Evolutionary conservation across 768 basidiomycete species (phyloP).

Genomic region (Suillus hirtellus): DNA sequence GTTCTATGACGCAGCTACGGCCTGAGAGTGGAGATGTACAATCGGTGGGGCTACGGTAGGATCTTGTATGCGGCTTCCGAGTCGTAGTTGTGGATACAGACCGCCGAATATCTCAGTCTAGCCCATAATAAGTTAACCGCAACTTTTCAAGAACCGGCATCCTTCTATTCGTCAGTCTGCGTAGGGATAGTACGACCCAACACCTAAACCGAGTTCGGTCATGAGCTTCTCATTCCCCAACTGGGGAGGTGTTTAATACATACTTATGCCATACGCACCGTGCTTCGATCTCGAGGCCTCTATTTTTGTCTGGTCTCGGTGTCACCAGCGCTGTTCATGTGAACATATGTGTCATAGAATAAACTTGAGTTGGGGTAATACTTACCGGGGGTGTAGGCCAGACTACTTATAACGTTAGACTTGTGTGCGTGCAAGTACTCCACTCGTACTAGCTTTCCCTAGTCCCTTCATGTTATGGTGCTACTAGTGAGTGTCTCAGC

Average conservation of each 20-base stretch:
- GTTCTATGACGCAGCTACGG: neutral
- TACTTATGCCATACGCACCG: neutral
- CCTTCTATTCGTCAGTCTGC: neutral
- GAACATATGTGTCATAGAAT: neutral
- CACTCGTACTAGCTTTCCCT: neutral
- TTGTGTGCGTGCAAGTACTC: neutral
- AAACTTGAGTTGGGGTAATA: neutral
- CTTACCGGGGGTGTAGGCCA: neutral
- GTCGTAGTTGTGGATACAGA: neutral
- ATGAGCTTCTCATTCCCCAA: neutral
- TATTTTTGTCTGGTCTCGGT: neutral
- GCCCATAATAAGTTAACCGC: neutral
- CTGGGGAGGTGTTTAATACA: neutral
- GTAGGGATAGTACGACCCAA: neutral
- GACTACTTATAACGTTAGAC: neutral
- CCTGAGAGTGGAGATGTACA: neutral
- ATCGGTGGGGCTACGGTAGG: no score
- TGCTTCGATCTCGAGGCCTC: slow-evolving; percentile 1
- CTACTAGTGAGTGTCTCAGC: neutral
- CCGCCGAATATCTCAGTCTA: neutral
- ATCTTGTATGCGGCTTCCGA: neutral
- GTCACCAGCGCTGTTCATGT: neutral
- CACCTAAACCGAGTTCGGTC: neutral
- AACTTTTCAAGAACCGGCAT: neutral
- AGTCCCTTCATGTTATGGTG: neutral